Base-by-base conservation (phyloP, 768 basidiomycete genomes). In the Porphyrellus cyaneotinctus region DNA sequence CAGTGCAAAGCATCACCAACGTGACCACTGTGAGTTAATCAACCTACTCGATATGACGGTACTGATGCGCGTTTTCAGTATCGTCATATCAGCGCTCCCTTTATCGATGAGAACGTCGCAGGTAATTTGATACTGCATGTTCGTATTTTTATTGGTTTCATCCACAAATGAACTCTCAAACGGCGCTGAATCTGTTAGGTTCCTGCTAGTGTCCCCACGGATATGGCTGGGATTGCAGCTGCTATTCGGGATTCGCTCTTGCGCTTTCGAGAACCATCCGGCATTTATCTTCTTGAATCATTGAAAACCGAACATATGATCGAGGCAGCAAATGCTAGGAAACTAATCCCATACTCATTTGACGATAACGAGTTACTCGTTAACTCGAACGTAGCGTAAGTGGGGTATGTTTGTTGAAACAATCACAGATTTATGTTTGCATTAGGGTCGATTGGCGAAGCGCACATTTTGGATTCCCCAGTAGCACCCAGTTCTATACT, bases 1-100 rank as follows among this genome's bases (percentile, higher is more conserved):
- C 49, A 1, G 56, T 70, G 5, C 47, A 37, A 4, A 57, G 22
- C n/a, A 48, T 71, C 43, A 63, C 62, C 2, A 69, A 65, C 38
- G 56, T 49, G 2, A 54, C 53, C 10, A 70, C 58, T 35, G 70
- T 70, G 32, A 57, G 47, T 13, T 7, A 4, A 17, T 35, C 33
- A 11, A 35, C 14, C 14, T 17, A 13, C 15, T 35, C 15, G 15
- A 11, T 17, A 15, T 31, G 30, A 31, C 30, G 30, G 12, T 12
- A 12, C 30, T 31, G 7, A 31, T 12, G n/a, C n/a, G 12, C 6
- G 30, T 31, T 31, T 6, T 31, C n/a, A 67, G 61, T 65, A 51
- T 43, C 61, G 66, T 14, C 23, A 42, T 32, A 12, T 53, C 1
- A n/a, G 33, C 2, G 52, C 63, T 4, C 20, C 54, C 2, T 63